These are phyloP conservation scores for Sphagnum fallax DNA, from an alignment of 228 moss, liverwort and hornwort species.

Conservation along the genomic window DNA sequence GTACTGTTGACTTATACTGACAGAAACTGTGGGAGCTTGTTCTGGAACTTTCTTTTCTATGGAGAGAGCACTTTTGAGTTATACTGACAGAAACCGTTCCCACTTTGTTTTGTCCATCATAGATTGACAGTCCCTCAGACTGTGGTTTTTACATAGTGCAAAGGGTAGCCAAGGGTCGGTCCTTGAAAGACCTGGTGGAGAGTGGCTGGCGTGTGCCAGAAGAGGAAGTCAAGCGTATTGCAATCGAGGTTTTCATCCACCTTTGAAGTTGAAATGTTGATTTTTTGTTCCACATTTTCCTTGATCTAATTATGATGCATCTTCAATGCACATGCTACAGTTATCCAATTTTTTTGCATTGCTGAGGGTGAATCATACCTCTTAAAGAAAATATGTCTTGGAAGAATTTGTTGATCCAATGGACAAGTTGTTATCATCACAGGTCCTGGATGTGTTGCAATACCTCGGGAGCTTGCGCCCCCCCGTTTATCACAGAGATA, in stretches of 20 bases:
- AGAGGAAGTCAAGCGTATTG: conserved; percentile 59
- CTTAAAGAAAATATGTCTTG: too few relatives aligned
- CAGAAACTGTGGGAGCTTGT: too few relatives aligned
- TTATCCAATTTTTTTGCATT: neutral
- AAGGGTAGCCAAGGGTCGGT: conserved; percentile 72
- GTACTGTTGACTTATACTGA: too few relatives aligned
- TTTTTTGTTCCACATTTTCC: neutral
- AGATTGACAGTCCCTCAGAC: conserved; percentile 69
- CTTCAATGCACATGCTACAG: neutral
- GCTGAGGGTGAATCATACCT: neutral
- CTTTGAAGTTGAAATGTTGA: neutral
- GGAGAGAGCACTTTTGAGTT: neutral
- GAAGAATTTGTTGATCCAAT: too few relatives aligned
- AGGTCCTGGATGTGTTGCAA: conserved; percentile 68
- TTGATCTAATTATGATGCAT: neutral
- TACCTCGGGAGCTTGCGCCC: conserved; percentile 89
- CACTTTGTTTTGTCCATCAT: neutral
- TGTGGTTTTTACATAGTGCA: conserved; percentile 86
- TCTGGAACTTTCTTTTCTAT: too few relatives aligned
- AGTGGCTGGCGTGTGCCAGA: conserved; percentile 80
- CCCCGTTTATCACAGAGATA: conserved; percentile 88
- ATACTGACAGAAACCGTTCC: neutral
- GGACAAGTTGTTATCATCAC: neutral
- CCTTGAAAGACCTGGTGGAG: conserved; percentile 53
- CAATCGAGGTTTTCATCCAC: conserved; percentile 45